phyloP scores from a whole-genome alignment of 805 yeast genomes.

The Spathaspora gorwiae region DNA sequence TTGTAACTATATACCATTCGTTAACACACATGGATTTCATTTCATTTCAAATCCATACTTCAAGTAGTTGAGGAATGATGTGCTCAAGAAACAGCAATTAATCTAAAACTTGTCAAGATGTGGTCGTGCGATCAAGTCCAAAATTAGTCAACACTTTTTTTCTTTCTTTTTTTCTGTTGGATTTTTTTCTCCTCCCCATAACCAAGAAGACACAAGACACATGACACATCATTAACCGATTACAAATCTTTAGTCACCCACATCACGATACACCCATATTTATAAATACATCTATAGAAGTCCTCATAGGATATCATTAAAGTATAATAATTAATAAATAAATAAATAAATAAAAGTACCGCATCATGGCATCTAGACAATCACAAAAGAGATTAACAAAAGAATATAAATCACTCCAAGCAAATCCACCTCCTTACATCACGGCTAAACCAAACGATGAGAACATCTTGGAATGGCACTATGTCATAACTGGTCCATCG shows the following conservation, averaged over 20 bases:
- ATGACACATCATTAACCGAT: not conserved
- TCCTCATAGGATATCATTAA: not conserved
- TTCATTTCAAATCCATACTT: no score
- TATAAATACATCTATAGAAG: not conserved
- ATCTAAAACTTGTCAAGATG: not conserved
- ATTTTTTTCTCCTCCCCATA: not conserved
- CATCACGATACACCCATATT: not conserved
- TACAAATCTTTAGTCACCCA: not conserved
- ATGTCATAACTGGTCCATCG: slow-evolving; percentile 87
- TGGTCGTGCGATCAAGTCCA: not conserved
- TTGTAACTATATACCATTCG: no score
- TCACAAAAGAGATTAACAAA: slow-evolving; percentile 55
- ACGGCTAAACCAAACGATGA: slow-evolving; percentile 82
- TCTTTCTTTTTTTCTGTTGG: not conserved
- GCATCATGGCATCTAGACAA: slow-evolving; percentile 35
- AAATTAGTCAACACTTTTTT: not conserved
- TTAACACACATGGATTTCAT: no score
- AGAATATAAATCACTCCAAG: slow-evolving; percentile 74
- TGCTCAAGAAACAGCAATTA: no score
- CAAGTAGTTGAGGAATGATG: no score
- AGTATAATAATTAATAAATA: no score
- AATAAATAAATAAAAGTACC: no score
- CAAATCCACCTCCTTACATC: slow-evolving; percentile 81
- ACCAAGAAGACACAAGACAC: not conserved
- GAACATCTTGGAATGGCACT: slow-evolving; percentile 92